Base-by-base conservation (phyloP, 495 filamentous ascomycete genomes). In the Tuber calosporum region DNA sequence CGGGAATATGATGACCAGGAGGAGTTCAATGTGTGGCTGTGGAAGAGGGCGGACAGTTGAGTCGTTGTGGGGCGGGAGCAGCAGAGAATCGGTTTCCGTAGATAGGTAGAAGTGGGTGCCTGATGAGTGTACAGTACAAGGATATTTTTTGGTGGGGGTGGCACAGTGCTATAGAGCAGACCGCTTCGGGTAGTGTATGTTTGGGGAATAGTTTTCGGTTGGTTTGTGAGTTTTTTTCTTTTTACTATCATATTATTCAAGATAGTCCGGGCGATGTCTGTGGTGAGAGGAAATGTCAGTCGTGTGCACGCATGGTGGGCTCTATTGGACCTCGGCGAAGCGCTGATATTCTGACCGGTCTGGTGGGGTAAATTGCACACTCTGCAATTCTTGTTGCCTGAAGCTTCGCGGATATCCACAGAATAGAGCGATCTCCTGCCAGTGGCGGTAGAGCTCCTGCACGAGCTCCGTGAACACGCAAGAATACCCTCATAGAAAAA, bases 21-120 rank as follows among this genome's bases (percentile, higher is more conserved):
- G 7, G 80, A 82, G 69, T 85, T 86, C 75, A 83, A 85, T 42
- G 80, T 79, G 68, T 86, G 85, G 85, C 70, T 86, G 38, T 86
- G 84, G 82, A 84, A 81, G 71, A 77, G 76, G 40, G 76, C 76
- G 30, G 26, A 62, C 26, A 62, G 53, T 19, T 62, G 53, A 62
- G 53, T 17, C 26, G 13, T 4, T 62, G 53, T 30, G 30, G 26
- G 26, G 53, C 1, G 11, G 53, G 26, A 62, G 26, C 26, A 34
- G 53, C 1, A 34, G 53, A 13, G 11, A 13, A 13, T 19, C 4
- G 11, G 30, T 34, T 62, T 62, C 53, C 13, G 34, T n/a, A 0
- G 48, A 15, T 26, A 5, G 48, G 26, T 30, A 13, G 53, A 15
- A 15, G 9, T 4, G 13, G 48, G 26, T 11, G 6, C 13, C 26